Evolutionary conservation across 2,329 filamentous ascomycete genomes (phyloP), one percentile per base, ranked within the genome.

Genomic region (Cladophialophora immunda): DNA sequence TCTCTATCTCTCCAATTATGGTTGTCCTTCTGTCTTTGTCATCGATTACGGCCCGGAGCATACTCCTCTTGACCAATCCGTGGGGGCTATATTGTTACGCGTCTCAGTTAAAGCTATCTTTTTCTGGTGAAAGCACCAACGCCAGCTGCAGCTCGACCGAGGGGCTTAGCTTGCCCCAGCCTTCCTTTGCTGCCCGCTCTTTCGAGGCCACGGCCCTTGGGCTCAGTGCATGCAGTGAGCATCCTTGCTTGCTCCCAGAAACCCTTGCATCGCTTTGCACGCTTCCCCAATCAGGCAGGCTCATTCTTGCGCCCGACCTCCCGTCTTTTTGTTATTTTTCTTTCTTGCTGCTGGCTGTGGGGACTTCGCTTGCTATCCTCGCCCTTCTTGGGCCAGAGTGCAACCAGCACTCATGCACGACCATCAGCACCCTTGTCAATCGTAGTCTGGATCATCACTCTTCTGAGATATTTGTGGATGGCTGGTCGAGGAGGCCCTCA

Each of bases 151-250:
- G 45, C 15, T 34, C 19, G 29, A 17, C 9, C 27, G 11, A 32
- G 36, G 17, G 41, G 22, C 29, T 52, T 61, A 54, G 58, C 32
- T 15, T 29, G 11, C n/a, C 9, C 47, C 58, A 52, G 45, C 58
- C 45, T 53, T 22, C 13, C 45, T 50, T 19, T 50, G 2, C 22
- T 50, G 45, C 45, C 45, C 45, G 45, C 45, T 25, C 19, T 50
- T 25, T 38, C 15, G 29, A 4, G 22, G 45, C 45, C n/a, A n/a
- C n/a, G n/a, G n/a, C n/a, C n/a, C 19, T 19, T 7, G 29, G 58
- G 58, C 58, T 61, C 58, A 36, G 58, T 54, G 58, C 58, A 38
- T 61, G 58, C 58, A 53, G 58, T 36, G 36, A 53, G 58, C 45
- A 61, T 61, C 58, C 58, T 54, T 61, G 58, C 41, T 41, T 50